Percentiles rank a stretch among this genome's conserved stretches.
Evolutionary conservation across 495 filamentous ascomycete species (phyloP).

Genomic region (Aspergillus diversus): DNA sequence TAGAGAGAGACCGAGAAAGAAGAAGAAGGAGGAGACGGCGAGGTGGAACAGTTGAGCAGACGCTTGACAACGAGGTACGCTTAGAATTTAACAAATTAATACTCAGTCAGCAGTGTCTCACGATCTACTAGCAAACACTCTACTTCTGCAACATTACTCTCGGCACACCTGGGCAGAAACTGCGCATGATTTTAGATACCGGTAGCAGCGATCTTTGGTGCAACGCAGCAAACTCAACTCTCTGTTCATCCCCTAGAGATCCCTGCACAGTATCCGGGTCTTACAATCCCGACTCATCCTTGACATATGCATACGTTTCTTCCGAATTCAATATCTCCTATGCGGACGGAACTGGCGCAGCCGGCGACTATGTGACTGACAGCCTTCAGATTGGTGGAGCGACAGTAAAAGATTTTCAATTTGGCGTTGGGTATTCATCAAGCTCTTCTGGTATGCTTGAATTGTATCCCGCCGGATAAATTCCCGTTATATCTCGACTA

Average conservation of each 20-base stretch:
- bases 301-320: constrained; percentile 77
- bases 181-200: constrained; percentile 77
- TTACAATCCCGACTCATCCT: constrained; percentile 74
- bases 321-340: constrained; percentile 90
- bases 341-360: constrained; percentile 79
- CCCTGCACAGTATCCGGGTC: constrained; percentile 65
- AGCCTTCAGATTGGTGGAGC: constrained; percentile 68
- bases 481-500: neutral
- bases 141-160: constrained; percentile 75
- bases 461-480: neutral
- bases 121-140: constrained; percentile 42
- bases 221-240: constrained; percentile 65
- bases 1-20: constrained; percentile 37
- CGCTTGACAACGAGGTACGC: constrained; percentile 49
- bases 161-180: constrained; percentile 66
- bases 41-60: constrained; percentile 35
- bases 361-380: constrained; percentile 85
- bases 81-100: neutral
- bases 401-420: constrained; percentile 69
- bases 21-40: constrained; percentile 41
- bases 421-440: constrained; percentile 82
- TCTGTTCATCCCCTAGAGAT: constrained; percentile 52
- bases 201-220: constrained; percentile 92
- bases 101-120: neutral
- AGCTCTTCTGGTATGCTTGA: constrained; percentile 48